Evolutionary conservation across 108 stramenopile species (phyloP), one percentile per base, ranked within the genome.

Genomic region (Nannochloropsis granulata): DNA sequence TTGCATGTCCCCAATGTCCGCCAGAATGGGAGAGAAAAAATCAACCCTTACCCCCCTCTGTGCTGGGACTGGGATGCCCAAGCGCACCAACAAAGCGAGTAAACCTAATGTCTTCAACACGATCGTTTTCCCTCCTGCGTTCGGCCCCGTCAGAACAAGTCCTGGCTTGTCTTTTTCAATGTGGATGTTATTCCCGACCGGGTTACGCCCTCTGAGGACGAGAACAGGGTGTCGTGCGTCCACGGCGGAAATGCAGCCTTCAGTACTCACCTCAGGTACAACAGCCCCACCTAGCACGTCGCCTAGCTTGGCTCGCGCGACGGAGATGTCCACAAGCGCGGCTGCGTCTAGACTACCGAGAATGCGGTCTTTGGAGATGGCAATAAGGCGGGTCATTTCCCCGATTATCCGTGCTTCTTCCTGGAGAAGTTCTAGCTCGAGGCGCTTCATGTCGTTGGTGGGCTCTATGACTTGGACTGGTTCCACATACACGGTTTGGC

Each of bases 1-100:
- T 88, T 97, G 97, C 81, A 94, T 88, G 84, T 97, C 97, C 12
- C 97, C 97, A 82, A 97, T 96, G 86, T 96, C 95, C 24, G 97
- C 96, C 23, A 96, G 90, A 13, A 97, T 89, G 45, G 95, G 94
- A 82, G 89, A 79, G 85, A 96, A 96, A 88, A 90, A 94, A 88
- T 95, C 95, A 92, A 43, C 87, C 0, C 95, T 89, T 7, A 94
- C 93, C 12, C 79, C 88, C 14, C 43, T 43, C 12, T 23, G 24
- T 8, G 93, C 93, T 13, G 97, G 95, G 16, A 97, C 85, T 12
- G 97, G 97, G 14, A 96, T 94, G 24, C 95, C 97, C 87, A 94
- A 88, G 23, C 95, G 90, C 16, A 90, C 93, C 94, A 96, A 93
- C 34, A 95, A 83, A 12, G 97, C 96, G 12, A 90, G 86, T 13